Evolutionary conservation across 495 filamentous ascomycete genomes (phyloP).

Genomic region (Cenococcum geophilum): DNA sequence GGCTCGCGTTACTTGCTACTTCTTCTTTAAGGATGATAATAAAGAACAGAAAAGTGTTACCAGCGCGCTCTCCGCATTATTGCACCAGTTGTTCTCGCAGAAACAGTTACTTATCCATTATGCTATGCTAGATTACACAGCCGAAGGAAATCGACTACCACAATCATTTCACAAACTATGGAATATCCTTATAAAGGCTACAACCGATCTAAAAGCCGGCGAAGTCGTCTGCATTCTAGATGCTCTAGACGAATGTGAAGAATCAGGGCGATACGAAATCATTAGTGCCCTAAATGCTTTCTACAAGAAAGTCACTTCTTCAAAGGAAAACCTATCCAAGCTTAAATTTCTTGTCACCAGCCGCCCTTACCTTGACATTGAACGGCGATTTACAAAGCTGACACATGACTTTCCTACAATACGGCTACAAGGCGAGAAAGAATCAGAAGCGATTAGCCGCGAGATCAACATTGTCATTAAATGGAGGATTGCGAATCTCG

Average conservation of each 20-base stretch:
- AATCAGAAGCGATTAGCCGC: constrained; percentile 10
- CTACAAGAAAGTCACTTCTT: neutral
- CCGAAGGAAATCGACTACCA: neutral
- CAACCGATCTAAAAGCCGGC: constrained; percentile 22
- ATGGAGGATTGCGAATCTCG: constrained; percentile 4
- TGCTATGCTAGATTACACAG: neutral
- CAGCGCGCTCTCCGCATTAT: neutral
- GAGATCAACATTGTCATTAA: constrained; percentile 17
- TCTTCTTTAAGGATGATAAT: neutral
- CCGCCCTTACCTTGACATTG: constrained; percentile 17
- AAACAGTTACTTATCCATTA: neutral
- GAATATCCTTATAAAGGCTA: neutral
- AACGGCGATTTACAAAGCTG: neutral
- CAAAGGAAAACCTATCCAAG: neutral
- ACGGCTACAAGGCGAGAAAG: constrained; percentile 8
- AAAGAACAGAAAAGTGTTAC: neutral
- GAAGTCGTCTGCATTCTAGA: constrained; percentile 12
- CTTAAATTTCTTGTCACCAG: constrained; percentile 17
- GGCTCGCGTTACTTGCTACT: neutral
- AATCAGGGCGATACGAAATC: neutral
- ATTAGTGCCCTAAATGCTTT: neutral
- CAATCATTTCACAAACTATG: neutral
- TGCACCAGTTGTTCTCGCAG: neutral
- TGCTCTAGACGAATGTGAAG: constrained; percentile 17
- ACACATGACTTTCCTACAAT: constrained; percentile 2